These are phyloP conservation scores for Gossypium mustelinum DNA, from an alignment of 345 rosid genomes.

Conservation along the genomic window DNA sequence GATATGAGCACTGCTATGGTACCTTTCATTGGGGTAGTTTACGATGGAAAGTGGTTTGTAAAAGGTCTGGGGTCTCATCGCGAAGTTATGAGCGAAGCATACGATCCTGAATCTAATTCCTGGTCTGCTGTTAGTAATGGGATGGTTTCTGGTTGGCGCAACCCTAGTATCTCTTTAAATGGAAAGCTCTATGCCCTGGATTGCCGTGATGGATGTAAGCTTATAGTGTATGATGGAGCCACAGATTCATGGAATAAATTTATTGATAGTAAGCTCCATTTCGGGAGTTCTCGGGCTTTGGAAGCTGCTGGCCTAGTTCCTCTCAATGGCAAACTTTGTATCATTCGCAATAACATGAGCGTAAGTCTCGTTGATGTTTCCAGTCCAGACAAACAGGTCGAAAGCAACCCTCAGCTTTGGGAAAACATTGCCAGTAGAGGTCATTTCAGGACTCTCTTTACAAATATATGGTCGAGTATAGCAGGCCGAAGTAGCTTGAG, in stretches of 20 bases:
- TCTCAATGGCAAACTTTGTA: slow-evolving; percentile 76
- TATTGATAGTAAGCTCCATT: slow-evolving; percentile 85
- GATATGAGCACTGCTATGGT: slow-evolving; percentile 99
- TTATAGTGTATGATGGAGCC: slow-evolving; percentile 66
- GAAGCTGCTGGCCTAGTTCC: slow-evolving; percentile 98
- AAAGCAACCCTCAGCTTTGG: slow-evolving; percentile 72
- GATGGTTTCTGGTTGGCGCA: slow-evolving; percentile 91
- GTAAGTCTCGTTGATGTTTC: slow-evolving; percentile 87
- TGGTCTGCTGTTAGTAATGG: slow-evolving; percentile 79
- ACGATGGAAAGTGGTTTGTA: slow-evolving; percentile 84
- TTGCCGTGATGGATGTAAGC: slow-evolving; percentile 90
- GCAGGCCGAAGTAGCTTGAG: slow-evolving; percentile 87
- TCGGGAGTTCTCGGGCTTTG: slow-evolving; percentile 69
- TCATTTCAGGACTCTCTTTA: slow-evolving; percentile 68
- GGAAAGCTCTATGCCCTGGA: slow-evolving; percentile 81
- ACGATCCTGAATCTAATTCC: slow-evolving; percentile 63
- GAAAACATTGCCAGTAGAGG: slow-evolving; percentile 83
- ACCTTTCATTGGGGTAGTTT: slow-evolving; percentile 87
- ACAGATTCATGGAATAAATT: slow-evolving; percentile 79
- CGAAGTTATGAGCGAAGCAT: slow-evolving; percentile 88
- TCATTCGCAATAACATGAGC: slow-evolving; percentile 92
- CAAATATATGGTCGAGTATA: slow-evolving; percentile 81
- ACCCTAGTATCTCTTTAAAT: slow-evolving; percentile 69
- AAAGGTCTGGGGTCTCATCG: slow-evolving; percentile 87
- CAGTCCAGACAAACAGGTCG: slow-evolving; percentile 55